Percentiles rank a stretch among this genome's conserved stretches.
These are phyloP conservation scores for Didymellaceae sp. DNA, from an alignment of 2,329 filamentous ascomycete species.

Conservation along the genomic window DNA sequence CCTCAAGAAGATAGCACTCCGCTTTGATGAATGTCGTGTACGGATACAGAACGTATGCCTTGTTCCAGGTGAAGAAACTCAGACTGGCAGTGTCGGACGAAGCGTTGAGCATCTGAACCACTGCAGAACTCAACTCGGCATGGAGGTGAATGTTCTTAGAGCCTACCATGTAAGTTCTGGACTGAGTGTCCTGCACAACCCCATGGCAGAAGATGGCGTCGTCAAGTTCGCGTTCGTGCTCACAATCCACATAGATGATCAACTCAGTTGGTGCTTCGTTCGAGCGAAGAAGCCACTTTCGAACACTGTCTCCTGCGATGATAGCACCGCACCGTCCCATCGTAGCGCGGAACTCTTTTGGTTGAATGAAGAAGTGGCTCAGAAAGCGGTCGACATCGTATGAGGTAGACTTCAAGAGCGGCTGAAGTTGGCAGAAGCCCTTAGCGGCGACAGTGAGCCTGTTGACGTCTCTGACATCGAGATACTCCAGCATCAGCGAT, in stretches of 20 bases:
- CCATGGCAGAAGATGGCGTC: too few species aligned
- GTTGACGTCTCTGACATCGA: not conserved
- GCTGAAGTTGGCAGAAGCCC: conserved; percentile 8
- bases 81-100: not conserved
- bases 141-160: too few species aligned
- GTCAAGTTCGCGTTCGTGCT: too few species aligned
- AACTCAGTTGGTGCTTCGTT: not conserved
- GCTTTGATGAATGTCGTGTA: not conserved
- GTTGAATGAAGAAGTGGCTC: not conserved
- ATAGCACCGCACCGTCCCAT: not conserved
- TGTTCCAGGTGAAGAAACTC: conserved; percentile 17
- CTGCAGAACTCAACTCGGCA: too few species aligned
- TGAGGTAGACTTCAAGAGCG: not conserved
- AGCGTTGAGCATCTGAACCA: not conserved
- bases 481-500: not conserved
- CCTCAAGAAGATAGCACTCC: not conserved
- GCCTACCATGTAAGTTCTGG: too few species aligned
- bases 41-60: conserved; percentile 9
- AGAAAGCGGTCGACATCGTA: conserved; percentile 5
- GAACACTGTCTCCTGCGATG: not conserved
- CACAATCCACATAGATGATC: too few species aligned
- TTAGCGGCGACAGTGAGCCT: not conserved
- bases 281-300: not conserved
- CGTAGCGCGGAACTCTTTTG: conserved; percentile 1
- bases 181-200: too few species aligned